Evolutionary conservation across 2,329 filamentous ascomycete species (phyloP), one percentile per base, ranked within the genome.

Genomic region (Aureobasidium sp.): DNA sequence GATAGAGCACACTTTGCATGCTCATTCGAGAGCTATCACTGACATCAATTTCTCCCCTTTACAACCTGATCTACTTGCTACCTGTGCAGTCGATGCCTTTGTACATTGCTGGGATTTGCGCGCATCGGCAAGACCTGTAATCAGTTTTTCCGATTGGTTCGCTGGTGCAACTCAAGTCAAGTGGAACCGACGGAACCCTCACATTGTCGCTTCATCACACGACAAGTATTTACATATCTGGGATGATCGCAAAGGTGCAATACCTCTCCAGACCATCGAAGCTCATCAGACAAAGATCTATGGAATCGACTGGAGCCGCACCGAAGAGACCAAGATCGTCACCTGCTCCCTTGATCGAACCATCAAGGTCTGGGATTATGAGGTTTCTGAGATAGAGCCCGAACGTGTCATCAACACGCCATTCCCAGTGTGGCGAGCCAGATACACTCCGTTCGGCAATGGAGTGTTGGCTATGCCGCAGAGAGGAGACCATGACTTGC

Each of bases 1-100:
- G 0, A 91, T 97, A 65, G 90, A 97, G 73, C 89, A 93, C 73
- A 92, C 91, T 13, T 81, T 97, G 14, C 89, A 95, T 69, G 91
- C 87, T 2, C 92, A 90, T 73, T 90, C 85, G 49, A 84, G 93
- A 66, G 91, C 92, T 64, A 97, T 97, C 67, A 97, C 92, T 8
- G 92, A 97, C 72, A 91, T 97, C 73, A 97, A 97, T 73, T 97
- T 96, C 74, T 96, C 91, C 0, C 91, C 92, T 5, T 90, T 96
- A 67, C 89, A 97, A 70, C 90, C 91, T 0, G 92, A 97, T 70
- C 80, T 92, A 47, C 82, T 97, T 16, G 90, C 91, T 10, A 96
- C 93, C 0, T 97, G 91, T 73, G 89, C 91, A 3, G 90, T 97
- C 34, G 92, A 97, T 74, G 94, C 91, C 55, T 96, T 91, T 69